Evolutionary conservation across 139 green algal genomes (phyloP), one percentile per base, ranked within the genome.

Genomic region (Chlorella vulgaris): DNA sequence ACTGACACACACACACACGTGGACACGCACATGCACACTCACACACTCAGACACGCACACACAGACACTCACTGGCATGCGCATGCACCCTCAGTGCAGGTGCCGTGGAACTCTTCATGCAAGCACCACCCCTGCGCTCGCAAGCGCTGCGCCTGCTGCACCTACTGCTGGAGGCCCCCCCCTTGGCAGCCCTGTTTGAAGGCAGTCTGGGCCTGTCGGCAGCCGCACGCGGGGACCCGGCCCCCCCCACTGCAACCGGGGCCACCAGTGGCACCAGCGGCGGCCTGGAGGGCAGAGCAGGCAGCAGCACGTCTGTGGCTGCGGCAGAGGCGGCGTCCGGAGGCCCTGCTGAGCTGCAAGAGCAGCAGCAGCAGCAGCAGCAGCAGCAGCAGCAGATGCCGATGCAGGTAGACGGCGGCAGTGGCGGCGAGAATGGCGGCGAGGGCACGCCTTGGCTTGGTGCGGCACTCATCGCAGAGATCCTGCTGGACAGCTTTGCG

Each of bases 141-240:
- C 76, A n/a, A 10, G 62, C 66, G 15, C 24, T 83, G 26, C 47
- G 47, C 55, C 65, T 83, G 77, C 77, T 83, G 26, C 65, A 83
- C 40, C 50, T 83, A 35, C 65, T 83, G 40, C 65, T 83, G 28
- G 77, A 83, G 28, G 65, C 67, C 4, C 2, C 65, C 13, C 21
- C 26, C 5, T 50, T 82, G 50, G 50, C 65, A 1, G 24, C 24
- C 22, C 43, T 76, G 26, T 83, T 83, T 61, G 77, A 83, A 35
- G 31, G 43, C 42, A 76, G 77, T 47, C 50, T 83, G 58, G 18
- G 61, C 2, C 50, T 58, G 61, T 40, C 76, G 3, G 76, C 76
- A n/a, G 76, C 76, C 5, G 76, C 76, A 22, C 50, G 61, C 21
- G 35, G 74, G 28, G 58, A 69, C 18, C 58, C 74, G 7, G 58